Base-by-base conservation (phyloP, 306 rosid species). In the Sesbania bispinosa region DNA sequence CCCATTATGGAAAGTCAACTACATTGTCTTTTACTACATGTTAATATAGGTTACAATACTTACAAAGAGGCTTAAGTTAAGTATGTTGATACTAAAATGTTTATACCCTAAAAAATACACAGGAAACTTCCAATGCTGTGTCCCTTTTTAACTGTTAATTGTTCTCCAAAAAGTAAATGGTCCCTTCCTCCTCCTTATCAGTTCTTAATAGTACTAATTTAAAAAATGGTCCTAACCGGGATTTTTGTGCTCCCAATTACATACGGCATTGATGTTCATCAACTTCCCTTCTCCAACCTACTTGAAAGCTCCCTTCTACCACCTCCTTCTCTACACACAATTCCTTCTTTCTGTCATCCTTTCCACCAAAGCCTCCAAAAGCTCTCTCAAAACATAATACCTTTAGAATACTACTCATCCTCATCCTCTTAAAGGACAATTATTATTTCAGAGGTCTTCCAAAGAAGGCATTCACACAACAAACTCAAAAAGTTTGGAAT, bases 231-330 rank as follows among this genome's bases (percentile, higher is more conserved):
- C 42, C 78, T 29, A 62, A 69, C 86, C 30, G 8, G 35, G 10
- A 32, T 52, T 48, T 38, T 24, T 57, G 5, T 33, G 4, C 54
- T 55, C 60, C 51, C 57, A 24, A 10, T 24, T 18, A 15, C 62
- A 30, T 3, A 16, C 11, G 6, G 77, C 82, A 85, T 84, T 75
- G 73, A 78, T 66, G 26, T 30, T 67, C 74, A 67, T 71, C 86
- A 81, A 66, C 76, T 63, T 55, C 67, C 81, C 55, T n/a, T 65
- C 16, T 57, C 85, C 70, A 45, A 48, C 82, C 68, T 58, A 59
- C 79, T 80, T 74, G 85, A 81, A 71, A 88, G 88, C 90, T 58
- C 83, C 74, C 60, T 79, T 77, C 78, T 42, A 75, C 74, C 79
- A 0, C 45, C 47, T 38, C 73, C 20, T 35, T 35, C 42, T n/a